phyloP scores from a whole-genome alignment of 2,329 filamentous ascomycete genomes.

The Raffaelea deltoideospora region DNA sequence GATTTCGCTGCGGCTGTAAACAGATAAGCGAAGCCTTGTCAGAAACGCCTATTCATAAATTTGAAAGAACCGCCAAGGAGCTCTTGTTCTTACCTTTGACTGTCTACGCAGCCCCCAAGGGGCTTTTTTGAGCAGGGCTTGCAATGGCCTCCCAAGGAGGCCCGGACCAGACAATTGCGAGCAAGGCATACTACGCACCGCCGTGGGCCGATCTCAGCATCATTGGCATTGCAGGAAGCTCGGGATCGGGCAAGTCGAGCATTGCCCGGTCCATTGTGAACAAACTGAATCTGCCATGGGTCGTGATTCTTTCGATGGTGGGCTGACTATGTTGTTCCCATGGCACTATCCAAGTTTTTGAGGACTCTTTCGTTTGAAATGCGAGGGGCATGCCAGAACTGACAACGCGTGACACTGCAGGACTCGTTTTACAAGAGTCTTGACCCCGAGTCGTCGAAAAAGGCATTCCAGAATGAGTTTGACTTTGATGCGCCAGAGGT shows the following conservation, averaged over 20 bases:
- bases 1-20: no score
- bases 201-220: slow-evolving; percentile 96
- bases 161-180: slow-evolving; percentile 33
- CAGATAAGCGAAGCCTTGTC: no score
- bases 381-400: neutral
- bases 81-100: no score
- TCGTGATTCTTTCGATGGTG: slow-evolving; percentile 95
- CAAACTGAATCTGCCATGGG: slow-evolving; percentile 86
- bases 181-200: slow-evolving; percentile 66
- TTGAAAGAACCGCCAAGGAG: no score
- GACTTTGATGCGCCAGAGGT: slow-evolving; percentile 87
- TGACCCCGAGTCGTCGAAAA: slow-evolving; percentile 58
- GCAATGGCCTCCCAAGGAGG: no score
- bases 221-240: slow-evolving; percentile 90
- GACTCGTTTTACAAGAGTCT: slow-evolving; percentile 96
- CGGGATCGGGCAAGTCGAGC: slow-evolving; percentile 88
- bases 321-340: no score
- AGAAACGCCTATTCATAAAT: no score
- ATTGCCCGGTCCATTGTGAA: slow-evolving; percentile 82
- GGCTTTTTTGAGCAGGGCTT: no score
- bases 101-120: no score
- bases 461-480: slow-evolving; percentile 80
- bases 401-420: slow-evolving; percentile 24
- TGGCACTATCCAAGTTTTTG: no score
- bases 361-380: no score